phyloP scores from a whole-genome alignment of 805 yeast species.

The Candida morakotiae region DNA sequence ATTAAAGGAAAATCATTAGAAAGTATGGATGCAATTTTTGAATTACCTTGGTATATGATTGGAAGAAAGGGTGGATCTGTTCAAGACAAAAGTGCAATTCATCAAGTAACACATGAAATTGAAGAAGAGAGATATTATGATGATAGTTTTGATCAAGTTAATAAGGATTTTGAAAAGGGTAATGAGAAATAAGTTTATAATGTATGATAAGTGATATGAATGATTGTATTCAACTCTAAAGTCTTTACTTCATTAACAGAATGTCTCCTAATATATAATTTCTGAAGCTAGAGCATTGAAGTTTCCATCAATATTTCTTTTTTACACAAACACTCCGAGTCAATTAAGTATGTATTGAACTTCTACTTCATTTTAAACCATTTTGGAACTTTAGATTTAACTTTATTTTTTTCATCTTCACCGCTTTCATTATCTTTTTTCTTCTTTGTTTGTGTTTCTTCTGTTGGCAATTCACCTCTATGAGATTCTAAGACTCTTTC shows the following conservation, averaged over 20 bases:
- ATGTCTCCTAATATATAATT: too few species aligned
- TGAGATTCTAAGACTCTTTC: constrained; percentile 30
- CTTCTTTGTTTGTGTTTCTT: constrained; percentile 7
- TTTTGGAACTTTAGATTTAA: constrained; percentile 16
- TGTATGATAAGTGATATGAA: too few species aligned
- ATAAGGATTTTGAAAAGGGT: too few species aligned
- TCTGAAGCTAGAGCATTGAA: too few species aligned
- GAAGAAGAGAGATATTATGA: not conserved
- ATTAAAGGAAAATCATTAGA: constrained; percentile 46
- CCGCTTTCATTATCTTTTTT: constrained; percentile 2
- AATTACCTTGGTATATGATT: constrained; percentile 51
- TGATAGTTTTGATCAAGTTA: not conserved
- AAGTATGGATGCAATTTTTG: constrained; percentile 44
- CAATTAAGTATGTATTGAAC: too few species aligned
- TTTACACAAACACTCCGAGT: too few species aligned
- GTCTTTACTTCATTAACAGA: too few species aligned
- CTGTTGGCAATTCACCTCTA: constrained; percentile 31
- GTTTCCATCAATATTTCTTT: too few species aligned
- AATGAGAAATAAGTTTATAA: not conserved
- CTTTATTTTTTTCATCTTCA: not conserved
- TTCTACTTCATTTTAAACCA: constrained; percentile 19
- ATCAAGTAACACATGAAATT: not conserved
- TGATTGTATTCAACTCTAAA: too few species aligned
- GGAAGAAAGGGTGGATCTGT: constrained; percentile 44
- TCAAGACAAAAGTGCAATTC: constrained; percentile 14